Evolutionary conservation across 768 basidiomycete species (phyloP), one percentile per base, ranked within the genome.

Genomic region (Lepiota brunneoincarnata): DNA sequence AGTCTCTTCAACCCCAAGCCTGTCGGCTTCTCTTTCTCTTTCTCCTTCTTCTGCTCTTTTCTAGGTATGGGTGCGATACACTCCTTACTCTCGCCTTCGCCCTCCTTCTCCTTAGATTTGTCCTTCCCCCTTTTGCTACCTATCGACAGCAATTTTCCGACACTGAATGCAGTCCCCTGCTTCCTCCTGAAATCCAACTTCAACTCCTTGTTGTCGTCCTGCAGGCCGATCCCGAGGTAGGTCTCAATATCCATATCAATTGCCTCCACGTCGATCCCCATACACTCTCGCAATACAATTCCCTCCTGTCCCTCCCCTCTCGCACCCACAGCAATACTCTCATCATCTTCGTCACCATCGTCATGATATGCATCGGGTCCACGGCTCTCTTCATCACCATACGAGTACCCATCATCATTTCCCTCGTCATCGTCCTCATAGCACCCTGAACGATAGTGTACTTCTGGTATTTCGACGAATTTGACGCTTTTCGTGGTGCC

Each of bases 401-500:
- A 45, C 31, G 31, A 4, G 31, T 31, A 1, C 14, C 53, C 39
- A 54, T 41, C 47, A 6, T 48, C 53, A 9, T 48, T 54, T 24
- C 56, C 60, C 39, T 49, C 53, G 21, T 56, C 61, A 24, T 60
- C 55, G 24, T 63, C 57, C 15, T 51, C 49, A 44, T 35, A 49
- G 31, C 17, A 45, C 5, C 47, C 54, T 3, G 54, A 56, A 31
- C 53, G 37, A 55, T 84, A 83, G 62, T 85, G 78, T 7, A 87
- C 73, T 2, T 77, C 85, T 14, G 86, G 86, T 49, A 74, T 72
- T 54, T 86, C 84, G 24, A 83, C 82, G 57, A 89, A 89, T 59
- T 86, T 89, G 46, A 89, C 87, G 31, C 83, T 86, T 49, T 82
- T 82, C 59, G 65, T 70, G 5, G 68, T 62, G 35, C 69, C 68